Base-by-base conservation (phyloP, 768 basidiomycete species). In the Mycena leptocephala region DNA sequence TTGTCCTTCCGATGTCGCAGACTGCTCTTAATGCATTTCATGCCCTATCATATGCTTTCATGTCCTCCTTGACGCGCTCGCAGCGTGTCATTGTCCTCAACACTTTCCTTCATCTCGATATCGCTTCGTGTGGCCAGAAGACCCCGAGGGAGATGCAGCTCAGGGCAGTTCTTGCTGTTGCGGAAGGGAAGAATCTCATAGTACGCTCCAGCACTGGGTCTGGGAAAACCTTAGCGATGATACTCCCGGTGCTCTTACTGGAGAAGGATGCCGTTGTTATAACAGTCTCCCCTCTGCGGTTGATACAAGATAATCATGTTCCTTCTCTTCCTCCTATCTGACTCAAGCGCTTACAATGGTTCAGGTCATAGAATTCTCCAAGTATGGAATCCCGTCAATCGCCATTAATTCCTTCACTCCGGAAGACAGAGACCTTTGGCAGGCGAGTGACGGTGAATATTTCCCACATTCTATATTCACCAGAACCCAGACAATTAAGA, bases 141-240 rank as follows among this genome's bases (percentile, higher is more conserved):
- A 43, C 41, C 41, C 16, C 16, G 18, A 10, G 41, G 11, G 41
- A 43, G 41, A 10, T 43, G 9, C 41, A 43, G 18, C 9, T 43
- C 18, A 10, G 41, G 11, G 41, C 41, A 18, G 41, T 18, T 13
- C 9, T 43, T 13, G 41, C 41, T 43, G 18, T 43, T 13, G 11
- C 11, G 9, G 11, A 43, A n/a, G n/a, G n/a, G n/a, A n/a, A 43
- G 41, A 18, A 43, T 18, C 41, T 43, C 41, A 10, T 43, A 18
- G 74, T 81, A n/a, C 72, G 76, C 33, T 79, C 79, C 56, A 80
- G 81, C 0, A 82, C 81, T 24, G 81, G 81, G 7, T 77, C 79
- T 41, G 81, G 82, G 18, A 82, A n/a, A 83, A 62, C 81, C 80
- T 28, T 82, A 0, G 77, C 76, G 20, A 81, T 81, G 78, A 70